Evolutionary conservation across 805 yeast genomes (phyloP).

Genomic region (Candida ponderosae): DNA sequence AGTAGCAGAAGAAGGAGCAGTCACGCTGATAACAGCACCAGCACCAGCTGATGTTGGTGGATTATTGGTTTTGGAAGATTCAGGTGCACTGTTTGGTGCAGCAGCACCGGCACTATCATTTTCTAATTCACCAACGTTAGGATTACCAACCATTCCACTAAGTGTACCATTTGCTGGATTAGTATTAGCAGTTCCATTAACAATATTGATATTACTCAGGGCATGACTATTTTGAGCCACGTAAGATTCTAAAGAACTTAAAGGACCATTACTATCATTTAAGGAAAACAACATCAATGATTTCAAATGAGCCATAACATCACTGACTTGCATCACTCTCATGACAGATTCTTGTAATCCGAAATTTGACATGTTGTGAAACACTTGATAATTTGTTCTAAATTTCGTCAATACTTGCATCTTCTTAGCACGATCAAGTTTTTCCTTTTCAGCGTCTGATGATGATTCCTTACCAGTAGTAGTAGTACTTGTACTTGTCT

Average conservation of each 20-base stretch:
- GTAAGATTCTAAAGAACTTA: slow-evolving; percentile 42
- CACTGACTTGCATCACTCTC: slow-evolving; percentile 68
- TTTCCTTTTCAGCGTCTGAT: neutral
- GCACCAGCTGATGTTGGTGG: no score
- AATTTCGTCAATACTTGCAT: slow-evolving; percentile 20
- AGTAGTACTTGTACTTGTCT: slow-evolving; percentile 3
- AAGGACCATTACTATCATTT: slow-evolving; percentile 42
- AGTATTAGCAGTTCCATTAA: no score
- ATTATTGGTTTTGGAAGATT: no score
- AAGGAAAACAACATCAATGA: slow-evolving; percentile 55
- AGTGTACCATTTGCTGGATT: neutral
- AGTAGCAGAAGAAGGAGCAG: no score
- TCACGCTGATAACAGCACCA: no score
- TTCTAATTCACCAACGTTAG: neutral
- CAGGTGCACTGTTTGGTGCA: slow-evolving; percentile 1
- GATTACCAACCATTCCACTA: neutral
- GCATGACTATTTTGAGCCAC: slow-evolving; percentile 13
- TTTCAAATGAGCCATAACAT: slow-evolving; percentile 65
- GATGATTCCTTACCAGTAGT: neutral
- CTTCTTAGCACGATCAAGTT: slow-evolving; percentile 4
- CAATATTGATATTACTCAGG: neutral
- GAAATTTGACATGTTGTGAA: slow-evolving; percentile 39
- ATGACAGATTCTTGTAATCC: slow-evolving; percentile 63
- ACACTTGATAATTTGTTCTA: slow-evolving; percentile 35
- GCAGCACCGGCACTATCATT: neutral